Evolutionary conservation across 1,284 basidiomycete genomes (phyloP).

Genomic region (Agroathelia rolfsii): DNA sequence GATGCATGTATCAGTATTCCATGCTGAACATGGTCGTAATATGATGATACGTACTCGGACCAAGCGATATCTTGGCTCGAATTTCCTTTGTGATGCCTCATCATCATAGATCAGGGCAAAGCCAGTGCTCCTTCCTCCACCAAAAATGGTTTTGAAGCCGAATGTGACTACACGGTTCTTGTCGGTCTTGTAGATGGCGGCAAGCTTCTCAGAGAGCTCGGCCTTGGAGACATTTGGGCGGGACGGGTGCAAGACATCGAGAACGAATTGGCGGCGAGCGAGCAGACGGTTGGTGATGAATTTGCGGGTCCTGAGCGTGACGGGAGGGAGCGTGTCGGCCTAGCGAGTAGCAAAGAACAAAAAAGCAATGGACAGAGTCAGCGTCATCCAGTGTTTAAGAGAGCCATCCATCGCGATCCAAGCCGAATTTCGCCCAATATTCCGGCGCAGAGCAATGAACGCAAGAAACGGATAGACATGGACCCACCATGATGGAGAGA

Average conservation of each 20-base stretch:
- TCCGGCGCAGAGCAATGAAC: too few relatives aligned
- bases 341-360: conserved; percentile 19
- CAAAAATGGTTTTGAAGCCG: conserved; percentile 87
- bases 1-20: too few relatives aligned
- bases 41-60: conserved; percentile 68
- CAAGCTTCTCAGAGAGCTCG: conserved; percentile 92
- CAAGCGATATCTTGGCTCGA: conserved; percentile 95
- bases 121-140: conserved; percentile 96
- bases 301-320: conserved; percentile 98
- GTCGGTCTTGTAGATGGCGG: conserved; percentile 68
- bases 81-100: conserved; percentile 89
- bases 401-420: conserved; percentile 24
- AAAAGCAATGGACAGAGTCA: conserved; percentile 3
- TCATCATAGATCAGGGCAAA: conserved; percentile 98
- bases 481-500: conserved; percentile 18
- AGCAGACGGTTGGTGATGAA: conserved; percentile 99
- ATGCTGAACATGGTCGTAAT: conserved; percentile 2
- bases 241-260: conserved; percentile 94
- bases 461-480: background rate
- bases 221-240: conserved; percentile 91
- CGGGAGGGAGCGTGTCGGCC: conserved; percentile 82
- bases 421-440: conserved; percentile 8
- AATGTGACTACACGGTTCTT: conserved; percentile 73
- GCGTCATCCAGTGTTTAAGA: conserved; percentile 20
- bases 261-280: conserved; percentile 85